Percentiles rank a stretch among this genome's conserved stretches.
Conservation (phyloP, 345 rosid species). For the Fremontodendron californicum region DNA sequence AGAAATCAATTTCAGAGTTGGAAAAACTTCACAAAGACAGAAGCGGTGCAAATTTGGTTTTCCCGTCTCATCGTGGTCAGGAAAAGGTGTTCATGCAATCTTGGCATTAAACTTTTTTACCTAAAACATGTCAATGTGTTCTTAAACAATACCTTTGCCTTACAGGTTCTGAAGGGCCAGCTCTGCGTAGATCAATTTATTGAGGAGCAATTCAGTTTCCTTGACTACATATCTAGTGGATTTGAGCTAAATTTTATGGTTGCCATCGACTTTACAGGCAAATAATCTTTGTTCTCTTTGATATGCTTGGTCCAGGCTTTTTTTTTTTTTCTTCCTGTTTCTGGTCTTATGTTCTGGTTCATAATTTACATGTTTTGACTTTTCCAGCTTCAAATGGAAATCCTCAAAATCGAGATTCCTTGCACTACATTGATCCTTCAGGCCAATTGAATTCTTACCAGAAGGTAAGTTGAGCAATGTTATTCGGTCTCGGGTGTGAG, state of each 20-base stretch:
- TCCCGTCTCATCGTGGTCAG: conserved; percentile 36
- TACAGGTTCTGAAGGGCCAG: conserved; percentile 65
- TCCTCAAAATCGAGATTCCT: conserved; percentile 59
- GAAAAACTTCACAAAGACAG: conserved; percentile 53
- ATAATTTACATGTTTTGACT: background rate
- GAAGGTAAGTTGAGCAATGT: no score
- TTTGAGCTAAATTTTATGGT: conserved; percentile 88
- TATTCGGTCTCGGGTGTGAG: no score
- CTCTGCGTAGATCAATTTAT: conserved; percentile 62
- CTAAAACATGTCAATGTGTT: background rate
- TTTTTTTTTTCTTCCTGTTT: no score
- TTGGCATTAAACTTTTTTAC: background rate
- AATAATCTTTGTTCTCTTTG: conserved; percentile 10
- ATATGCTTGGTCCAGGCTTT: background rate
- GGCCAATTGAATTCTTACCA: conserved; percentile 82
- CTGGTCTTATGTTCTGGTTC: background rate
- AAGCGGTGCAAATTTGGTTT: conserved; percentile 44
- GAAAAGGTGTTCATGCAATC: conserved; percentile 59
- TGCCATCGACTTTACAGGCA: conserved; percentile 92
- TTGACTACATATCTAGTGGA: conserved; percentile 84
- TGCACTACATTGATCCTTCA: conserved; percentile 81
- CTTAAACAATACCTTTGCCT: conserved; percentile 3
- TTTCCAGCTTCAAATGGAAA: conserved; percentile 83
- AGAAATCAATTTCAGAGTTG: conserved; percentile 67
- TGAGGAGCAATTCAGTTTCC: conserved; percentile 66